Evolutionary conservation across 139 green algal genomes (phyloP).

Genomic region (Choricystis sp.): DNA sequence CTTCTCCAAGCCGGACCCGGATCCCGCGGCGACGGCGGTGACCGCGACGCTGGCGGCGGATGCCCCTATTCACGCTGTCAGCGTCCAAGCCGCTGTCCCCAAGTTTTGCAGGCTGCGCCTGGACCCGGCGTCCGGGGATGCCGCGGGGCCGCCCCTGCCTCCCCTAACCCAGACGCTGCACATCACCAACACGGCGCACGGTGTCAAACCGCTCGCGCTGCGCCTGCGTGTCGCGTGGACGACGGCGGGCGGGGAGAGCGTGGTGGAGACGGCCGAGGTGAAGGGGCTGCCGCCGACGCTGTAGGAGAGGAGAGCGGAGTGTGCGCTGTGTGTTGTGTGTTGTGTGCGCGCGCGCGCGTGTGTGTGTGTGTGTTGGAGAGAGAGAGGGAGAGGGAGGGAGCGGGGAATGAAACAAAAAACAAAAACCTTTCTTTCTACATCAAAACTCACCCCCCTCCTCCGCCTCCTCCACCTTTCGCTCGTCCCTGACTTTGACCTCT

Average conservation of each 20-base stretch:
- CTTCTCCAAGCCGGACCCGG: background rate
- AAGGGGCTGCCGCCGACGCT: conserved; percentile 36
- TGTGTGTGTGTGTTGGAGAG: too few relatives aligned
- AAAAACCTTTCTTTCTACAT: background rate
- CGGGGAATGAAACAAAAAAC: background rate
- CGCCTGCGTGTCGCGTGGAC: conserved; percentile 55
- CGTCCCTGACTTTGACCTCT: conserved; percentile 34
- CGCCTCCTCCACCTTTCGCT: background rate
- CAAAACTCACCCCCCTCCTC: background rate
- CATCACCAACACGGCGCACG: conserved; percentile 66
- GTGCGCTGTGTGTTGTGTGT: too few relatives aligned
- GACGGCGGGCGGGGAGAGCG: conserved; percentile 9
- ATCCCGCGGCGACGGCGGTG: background rate
- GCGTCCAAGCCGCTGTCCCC: conserved; percentile 69
- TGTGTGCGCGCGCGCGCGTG: too few relatives aligned
- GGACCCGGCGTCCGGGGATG: conserved; percentile 42
- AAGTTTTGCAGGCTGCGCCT: conserved; percentile 75
- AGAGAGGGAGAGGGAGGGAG: too few relatives aligned
- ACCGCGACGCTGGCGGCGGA: background rate
- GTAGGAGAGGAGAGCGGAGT: too few relatives aligned
- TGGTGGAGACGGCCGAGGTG: conserved; percentile 48
- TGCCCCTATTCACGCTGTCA: background rate
- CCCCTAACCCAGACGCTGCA: conserved; percentile 51
- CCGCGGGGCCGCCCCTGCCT: conserved; percentile 18
- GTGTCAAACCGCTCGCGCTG: conserved; percentile 62